Evolutionary conservation across 2,329 filamentous ascomycete genomes (phyloP).

Genomic region (Elsinoe perseae): DNA sequence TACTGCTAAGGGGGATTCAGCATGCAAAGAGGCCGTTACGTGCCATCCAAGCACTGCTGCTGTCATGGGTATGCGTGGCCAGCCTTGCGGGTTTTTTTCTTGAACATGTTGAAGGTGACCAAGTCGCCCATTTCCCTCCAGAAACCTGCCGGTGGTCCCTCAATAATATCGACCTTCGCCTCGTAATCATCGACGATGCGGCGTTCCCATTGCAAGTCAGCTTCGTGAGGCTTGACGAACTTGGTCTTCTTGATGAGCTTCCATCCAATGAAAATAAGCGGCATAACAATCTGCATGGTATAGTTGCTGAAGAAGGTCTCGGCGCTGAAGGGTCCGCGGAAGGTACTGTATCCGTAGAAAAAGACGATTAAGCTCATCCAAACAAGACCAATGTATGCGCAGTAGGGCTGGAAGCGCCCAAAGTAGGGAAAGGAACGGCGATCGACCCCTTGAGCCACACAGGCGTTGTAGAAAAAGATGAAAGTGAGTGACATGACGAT

Average conservation of each 20-base stretch:
- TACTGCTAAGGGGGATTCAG: background rate
- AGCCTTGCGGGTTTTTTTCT: background rate
- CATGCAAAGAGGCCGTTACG: background rate
- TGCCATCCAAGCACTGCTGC: background rate
- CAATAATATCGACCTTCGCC: conserved; percentile 33
- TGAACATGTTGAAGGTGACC: conserved; percentile 22
- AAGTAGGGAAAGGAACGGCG: conserved; percentile 50
- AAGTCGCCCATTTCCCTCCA: conserved; percentile 48
- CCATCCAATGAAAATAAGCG: conserved; percentile 38
- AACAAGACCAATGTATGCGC: conserved; percentile 28
- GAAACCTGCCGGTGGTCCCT: conserved; percentile 45
- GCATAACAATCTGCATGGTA: conserved; percentile 25
- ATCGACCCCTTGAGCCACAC: conserved; percentile 44
- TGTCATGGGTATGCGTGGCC: background rate
- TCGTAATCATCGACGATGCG: conserved; percentile 54
- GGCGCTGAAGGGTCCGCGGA: conserved; percentile 30
- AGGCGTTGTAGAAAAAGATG: conserved; percentile 50
- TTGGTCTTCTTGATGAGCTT: conserved; percentile 55
- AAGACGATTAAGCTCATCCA: conserved; percentile 27
- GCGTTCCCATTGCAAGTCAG: conserved; percentile 53
- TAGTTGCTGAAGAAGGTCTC: conserved; percentile 43
- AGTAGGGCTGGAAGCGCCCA: conserved; percentile 49
- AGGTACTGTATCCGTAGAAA: conserved; percentile 48
- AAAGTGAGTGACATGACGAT: conserved; percentile 54
- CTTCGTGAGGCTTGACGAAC: conserved; percentile 46